Evolutionary conservation across 108 stramenopile genomes (phyloP).

Genomic region (Cyclostephanos tholiformis): DNA sequence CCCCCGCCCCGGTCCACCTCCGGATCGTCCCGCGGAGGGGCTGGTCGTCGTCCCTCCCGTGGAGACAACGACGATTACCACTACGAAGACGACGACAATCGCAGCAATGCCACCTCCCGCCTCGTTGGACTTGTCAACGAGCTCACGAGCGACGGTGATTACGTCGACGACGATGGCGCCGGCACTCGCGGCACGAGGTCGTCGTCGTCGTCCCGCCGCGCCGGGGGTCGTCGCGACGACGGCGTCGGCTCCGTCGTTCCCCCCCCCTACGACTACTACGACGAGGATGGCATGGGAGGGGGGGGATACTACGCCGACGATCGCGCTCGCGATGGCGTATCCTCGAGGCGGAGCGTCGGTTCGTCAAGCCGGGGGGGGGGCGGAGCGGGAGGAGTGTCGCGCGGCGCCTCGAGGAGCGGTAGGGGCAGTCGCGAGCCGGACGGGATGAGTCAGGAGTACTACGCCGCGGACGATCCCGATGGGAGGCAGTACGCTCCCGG

Average conservation of each 20-base stretch:
- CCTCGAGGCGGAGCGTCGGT: neutral
- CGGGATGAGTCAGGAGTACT: constrained; percentile 30
- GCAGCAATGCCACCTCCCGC: constrained; percentile 17
- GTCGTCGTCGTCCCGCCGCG: neutral
- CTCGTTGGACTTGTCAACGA: constrained; percentile 30
- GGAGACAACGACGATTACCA: neutral
- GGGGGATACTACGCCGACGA: no score
- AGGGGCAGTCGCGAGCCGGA: constrained; percentile 30
- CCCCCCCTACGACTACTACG: no score
- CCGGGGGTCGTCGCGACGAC: neutral
- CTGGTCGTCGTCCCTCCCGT: neutral
- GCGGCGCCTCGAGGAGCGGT: no score
- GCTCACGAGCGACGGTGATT: neutral
- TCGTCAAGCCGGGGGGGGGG: neutral
- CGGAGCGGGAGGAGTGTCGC: no score
- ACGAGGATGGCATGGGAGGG: no score
- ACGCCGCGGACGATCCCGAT: constrained; percentile 46
- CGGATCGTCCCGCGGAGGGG: neutral
- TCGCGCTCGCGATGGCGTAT: no score
- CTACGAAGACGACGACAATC: constrained; percentile 12
- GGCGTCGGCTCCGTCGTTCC: no score
- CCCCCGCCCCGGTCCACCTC: neutral
- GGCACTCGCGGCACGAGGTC: constrained; percentile 16
- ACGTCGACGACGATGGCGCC: constrained; percentile 5
- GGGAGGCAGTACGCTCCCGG: constrained; percentile 45